Base-by-base conservation (phyloP, 257 asterid species). In the Solanum rostratum region DNA sequence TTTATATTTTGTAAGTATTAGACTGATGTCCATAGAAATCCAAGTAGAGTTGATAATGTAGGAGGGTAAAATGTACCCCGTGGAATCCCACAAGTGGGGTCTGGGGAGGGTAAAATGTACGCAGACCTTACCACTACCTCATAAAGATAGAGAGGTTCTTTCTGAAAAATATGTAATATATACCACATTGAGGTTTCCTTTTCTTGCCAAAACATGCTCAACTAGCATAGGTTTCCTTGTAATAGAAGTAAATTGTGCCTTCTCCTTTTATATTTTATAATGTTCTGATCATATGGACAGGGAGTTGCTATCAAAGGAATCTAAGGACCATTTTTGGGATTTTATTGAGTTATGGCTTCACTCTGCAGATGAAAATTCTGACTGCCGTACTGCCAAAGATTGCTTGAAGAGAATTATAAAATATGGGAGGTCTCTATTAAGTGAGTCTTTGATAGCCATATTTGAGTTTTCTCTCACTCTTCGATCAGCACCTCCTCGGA, bases 401-500 rank as follows among this genome's bases (percentile, higher is more conserved):
- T 97, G 99, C 85, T 83, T 97, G 90, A 91, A 86, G 90, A 90
- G 90, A 88, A 93, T 97, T 68, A 86, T 90, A 78, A 88, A 90
- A 62, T 86, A 74, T 74, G 98, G 98, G 89, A 91, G 90, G 88
- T 94, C 99, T 79, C 88, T 94, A 41, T 87, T 97, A 88, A 87
- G 89, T 69, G 97, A 94, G 86, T 91, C 97, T 62, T 88, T 95
- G 88, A 95, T 98, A 65, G 89, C 95, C n/a, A 81, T 95, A 45
- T 95, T 95, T 92, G 99, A 97, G 83, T 93, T 97, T 85, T 97
- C 98, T 87, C 96, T 97, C 78, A 94, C 97, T 63, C 98, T 97
- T 91, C 94, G 99, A 89, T 94, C 98, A 86, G 94, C 98, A 53
- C 95, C 99, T 46, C 99, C 99, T 84, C 93, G 98, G 90, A 88